Evolutionary conservation across 2,329 filamentous ascomycete species (phyloP), one percentile per base, ranked within the genome.

Genomic region (Laburnicola sp.): DNA sequence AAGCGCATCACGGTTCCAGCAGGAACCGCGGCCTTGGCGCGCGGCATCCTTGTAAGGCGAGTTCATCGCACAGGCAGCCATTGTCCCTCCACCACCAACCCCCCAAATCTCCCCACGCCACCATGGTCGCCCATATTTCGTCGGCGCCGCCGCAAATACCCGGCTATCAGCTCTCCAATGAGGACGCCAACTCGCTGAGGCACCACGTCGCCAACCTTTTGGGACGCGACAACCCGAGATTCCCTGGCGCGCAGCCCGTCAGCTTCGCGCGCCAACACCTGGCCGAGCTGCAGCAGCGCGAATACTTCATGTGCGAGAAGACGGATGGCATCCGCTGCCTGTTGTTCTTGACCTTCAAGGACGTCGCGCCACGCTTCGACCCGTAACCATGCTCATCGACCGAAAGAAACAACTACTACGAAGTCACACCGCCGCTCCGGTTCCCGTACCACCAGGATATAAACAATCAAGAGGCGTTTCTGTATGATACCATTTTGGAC

Each of bases 261-360:
- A 96, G 90, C 67, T 99, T 99, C 71, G 81, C 89, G 48, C 81
- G 87, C 51, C 81, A 84, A 63, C 94, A 99, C 73, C 75, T 97
- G 7, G 77, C 85, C n/a, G 91, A 95, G 75, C 82, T 99, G 31
- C 85, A 87, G 55, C 80, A 81, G 51, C 81, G 88, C 68, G 94
- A 97, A 74, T 99, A 97, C 78, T 99, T 92, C 71, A 88, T 99
- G 58, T 97, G 93, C 79, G 94, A 99, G 75, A 99, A 99, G 78
- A 96, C 93, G 1, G 94, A 99, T 70, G 94, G 94, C 48, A 90
- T 97, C 57, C 86, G 94, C 57, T 97, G 95, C 72, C 83, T 99
- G n/a, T 83, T 99, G 58, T 97, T 95, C 78, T 85, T 94, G 59
- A 91, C 89, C 44, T 86, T 87, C 68, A 77, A 78, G 23, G 81